Percentiles rank a stretch among this genome's conserved stretches.
Evolutionary conservation across 352 stramenopile genomes (phyloP).

Genomic region (Globisporangium viniferum): DNA sequence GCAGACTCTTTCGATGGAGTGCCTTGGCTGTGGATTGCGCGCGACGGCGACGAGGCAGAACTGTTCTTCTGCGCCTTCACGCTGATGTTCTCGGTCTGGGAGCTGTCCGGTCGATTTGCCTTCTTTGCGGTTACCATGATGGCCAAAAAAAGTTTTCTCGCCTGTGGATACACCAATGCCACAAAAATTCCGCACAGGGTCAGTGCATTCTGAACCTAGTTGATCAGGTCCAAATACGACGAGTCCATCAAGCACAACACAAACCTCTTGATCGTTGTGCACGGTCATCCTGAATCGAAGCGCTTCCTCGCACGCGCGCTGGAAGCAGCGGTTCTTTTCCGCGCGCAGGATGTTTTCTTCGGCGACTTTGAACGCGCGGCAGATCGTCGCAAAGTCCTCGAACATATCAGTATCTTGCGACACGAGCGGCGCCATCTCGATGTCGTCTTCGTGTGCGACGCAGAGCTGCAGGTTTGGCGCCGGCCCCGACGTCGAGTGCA

Average conservation of each 20-base stretch:
- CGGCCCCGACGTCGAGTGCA: conserved; percentile 19
- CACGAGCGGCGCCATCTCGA: conserved; percentile 16
- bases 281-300: conserved; percentile 28
- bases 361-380: conserved; percentile 25
- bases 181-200: background rate
- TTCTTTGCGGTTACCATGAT: conserved; percentile 18
- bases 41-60: conserved; percentile 3
- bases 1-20: conserved; percentile 4
- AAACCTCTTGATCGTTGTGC: conserved; percentile 24
- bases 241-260: background rate
- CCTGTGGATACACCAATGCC: conserved; percentile 9
- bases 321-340: conserved; percentile 44
- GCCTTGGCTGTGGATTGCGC: background rate
- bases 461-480: conserved; percentile 53
- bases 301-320: conserved; percentile 48
- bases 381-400: conserved; percentile 41
- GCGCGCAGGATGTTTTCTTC: conserved; percentile 37
- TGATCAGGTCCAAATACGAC: background rate
- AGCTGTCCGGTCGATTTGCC: background rate
- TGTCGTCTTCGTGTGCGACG: conserved; percentile 39
- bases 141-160: conserved; percentile 18
- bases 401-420: conserved; percentile 12
- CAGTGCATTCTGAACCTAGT: background rate
- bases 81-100: background rate
- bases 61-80: conserved; percentile 17